Evolutionary conservation across 768 basidiomycete species (phyloP).

Genomic region (Phanerochaete sordida): DNA sequence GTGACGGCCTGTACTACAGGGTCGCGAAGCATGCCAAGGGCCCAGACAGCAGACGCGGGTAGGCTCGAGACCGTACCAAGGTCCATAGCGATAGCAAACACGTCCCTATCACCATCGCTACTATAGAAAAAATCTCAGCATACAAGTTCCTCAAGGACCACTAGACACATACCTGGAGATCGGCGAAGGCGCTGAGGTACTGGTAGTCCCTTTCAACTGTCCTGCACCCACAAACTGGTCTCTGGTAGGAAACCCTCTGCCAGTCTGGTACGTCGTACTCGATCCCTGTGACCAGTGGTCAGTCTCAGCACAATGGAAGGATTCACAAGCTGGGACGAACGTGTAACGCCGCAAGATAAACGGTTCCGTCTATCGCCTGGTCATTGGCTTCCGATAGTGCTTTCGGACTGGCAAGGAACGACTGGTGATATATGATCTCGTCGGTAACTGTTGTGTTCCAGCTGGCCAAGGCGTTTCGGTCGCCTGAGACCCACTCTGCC

Average conservation of each 20-base stretch:
- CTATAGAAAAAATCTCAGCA: too few species aligned
- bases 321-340: too few species aligned
- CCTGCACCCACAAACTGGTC: slow-evolving; percentile 17
- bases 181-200: slow-evolving; percentile 5
- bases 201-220: slow-evolving; percentile 9
- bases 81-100: slow-evolving; percentile 24
- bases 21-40: slow-evolving; percentile 25
- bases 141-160: too few species aligned
- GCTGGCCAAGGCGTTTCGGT: background rate
- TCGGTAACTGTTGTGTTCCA: slow-evolving; percentile 2
- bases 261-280: slow-evolving; percentile 10
- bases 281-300: background rate
- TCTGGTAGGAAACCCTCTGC: slow-evolving; percentile 12
- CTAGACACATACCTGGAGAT: slow-evolving; percentile 15
- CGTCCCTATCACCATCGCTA: slow-evolving; percentile 13
- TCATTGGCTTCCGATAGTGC: too few species aligned
- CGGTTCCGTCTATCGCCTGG: too few species aligned
- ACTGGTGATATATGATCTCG: slow-evolving; percentile 11
- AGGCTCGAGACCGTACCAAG: slow-evolving; percentile 21
- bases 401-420: background rate
- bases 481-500: slow-evolving; percentile 20
- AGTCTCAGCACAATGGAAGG: background rate
- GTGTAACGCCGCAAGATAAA: too few species aligned
- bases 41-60: slow-evolving; percentile 20
- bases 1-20: slow-evolving; percentile 21